These are phyloP conservation scores for Umbelopsis isabellina DNA, from an alignment of 192 early-diverging fungal species.

Conservation along the genomic window DNA sequence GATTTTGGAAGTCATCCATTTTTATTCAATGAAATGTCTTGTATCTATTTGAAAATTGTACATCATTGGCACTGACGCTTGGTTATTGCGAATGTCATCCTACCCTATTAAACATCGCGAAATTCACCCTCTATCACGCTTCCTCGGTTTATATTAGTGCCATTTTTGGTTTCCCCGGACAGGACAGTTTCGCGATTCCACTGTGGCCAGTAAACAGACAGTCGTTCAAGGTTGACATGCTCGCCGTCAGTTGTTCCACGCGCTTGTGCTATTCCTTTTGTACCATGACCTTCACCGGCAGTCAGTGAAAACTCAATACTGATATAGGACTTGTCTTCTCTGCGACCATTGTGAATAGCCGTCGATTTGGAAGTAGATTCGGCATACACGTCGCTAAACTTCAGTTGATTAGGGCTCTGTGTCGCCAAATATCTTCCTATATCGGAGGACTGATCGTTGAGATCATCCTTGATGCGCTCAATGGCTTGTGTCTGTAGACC, in stretches of 20 bases:
- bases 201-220: conserved; percentile 9
- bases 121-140: conserved; percentile 5
- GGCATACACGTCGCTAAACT: conserved; percentile 3
- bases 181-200: conserved; percentile 7
- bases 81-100: too few species aligned
- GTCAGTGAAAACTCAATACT: neutral
- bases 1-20: too few species aligned
- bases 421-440: conserved; percentile 8
- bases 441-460: neutral
- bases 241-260: neutral
- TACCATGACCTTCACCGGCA: neutral
- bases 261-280: neutral
- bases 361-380: neutral
- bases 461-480: conserved; percentile 3
- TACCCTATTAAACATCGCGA: neutral
- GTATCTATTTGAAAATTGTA: too few species aligned
- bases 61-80: too few species aligned
- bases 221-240: neutral
- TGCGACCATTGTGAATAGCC: neutral
- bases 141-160: neutral
- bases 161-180: neutral
- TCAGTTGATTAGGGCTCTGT: neutral
- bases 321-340: neutral
- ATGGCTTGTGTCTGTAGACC: neutral
- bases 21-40: too few species aligned